Evolutionary conservation across 805 yeast species (phyloP), one percentile per base, ranked within the genome.

Genomic region (Candida boidinii): DNA sequence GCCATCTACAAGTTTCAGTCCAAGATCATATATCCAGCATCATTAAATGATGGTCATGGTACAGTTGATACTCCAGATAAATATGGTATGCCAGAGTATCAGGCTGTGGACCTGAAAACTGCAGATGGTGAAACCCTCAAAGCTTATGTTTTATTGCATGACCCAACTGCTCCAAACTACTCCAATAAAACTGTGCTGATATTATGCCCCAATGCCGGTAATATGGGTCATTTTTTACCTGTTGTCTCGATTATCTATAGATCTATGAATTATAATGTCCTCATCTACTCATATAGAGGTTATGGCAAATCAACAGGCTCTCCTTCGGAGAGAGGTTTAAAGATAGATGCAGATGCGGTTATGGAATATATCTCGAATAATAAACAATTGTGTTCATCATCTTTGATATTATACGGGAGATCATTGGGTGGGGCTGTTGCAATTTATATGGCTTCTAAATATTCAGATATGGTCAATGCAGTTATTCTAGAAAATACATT

Each of bases 361-460:
- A 64, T 84, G 62, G 56, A 70, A 14, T 80, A 66, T 45, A 49
- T 90, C n/a, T 33, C 48, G 1, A 54, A 62, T 1, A 79, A 82
- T 45, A 59, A 61, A 10, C 77, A 69, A 39, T 66, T 77, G 35
- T 58, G 62, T 30, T 54, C 63, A 31, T 66, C 80, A 1, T 59
- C 76, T 7, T 39, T 88, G 2, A 60, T 85, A 1, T 62, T 87
- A 8, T 87, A 87, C 51, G 97, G 97, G 2, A 66, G 96, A 31
- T 84, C 95, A 8, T 60, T 90, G 10, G 98, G 98, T 23, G 97
- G 97, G 3, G 98, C 97, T 0, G 95, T 84, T 23, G 86, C 94
- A 7, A 71, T 87, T 14, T 82, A 86, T 56, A 70, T 86, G 33
- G 87, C 92, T 0, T 66, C 85, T 2, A 66, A 66, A 16, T 70